Conservation (phyloP, 1,284 basidiomycete species). For the Melampsora americana region DNA sequence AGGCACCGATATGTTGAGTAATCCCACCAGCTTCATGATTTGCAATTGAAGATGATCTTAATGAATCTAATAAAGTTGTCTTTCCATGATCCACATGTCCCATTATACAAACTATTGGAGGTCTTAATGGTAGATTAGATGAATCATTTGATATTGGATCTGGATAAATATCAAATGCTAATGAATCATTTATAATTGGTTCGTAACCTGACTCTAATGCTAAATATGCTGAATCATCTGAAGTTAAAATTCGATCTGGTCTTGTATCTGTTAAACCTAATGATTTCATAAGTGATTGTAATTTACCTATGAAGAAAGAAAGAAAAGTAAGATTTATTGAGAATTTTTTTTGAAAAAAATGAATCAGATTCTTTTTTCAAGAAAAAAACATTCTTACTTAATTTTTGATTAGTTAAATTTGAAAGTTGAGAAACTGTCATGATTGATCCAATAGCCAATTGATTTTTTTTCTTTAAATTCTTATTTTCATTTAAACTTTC, state of each 20-base stretch:
- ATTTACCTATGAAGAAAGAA: slow-evolving; percentile 57
- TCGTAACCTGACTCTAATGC: slow-evolving; percentile 81
- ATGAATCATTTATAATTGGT: slow-evolving; percentile 81
- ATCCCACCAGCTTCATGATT: slow-evolving; percentile 95
- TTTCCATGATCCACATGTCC: slow-evolving; percentile 99
- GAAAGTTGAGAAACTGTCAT: slow-evolving; percentile 37
- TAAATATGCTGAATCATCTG: slow-evolving; percentile 80
- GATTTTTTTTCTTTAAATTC: slow-evolving; percentile 6
- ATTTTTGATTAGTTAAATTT: slow-evolving; percentile 32
- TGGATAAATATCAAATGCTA: slow-evolving; percentile 82
- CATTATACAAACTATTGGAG: slow-evolving; percentile 95
- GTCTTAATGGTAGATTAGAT: slow-evolving; percentile 64
- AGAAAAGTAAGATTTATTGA: too few species aligned
- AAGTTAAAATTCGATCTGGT: slow-evolving; percentile 74
- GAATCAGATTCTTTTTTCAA: too few species aligned
- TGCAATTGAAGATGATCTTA: slow-evolving; percentile 84
- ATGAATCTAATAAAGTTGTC: slow-evolving; percentile 90
- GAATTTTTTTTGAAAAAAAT: not conserved
- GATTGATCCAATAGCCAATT: slow-evolving; percentile 13
- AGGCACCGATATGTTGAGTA: slow-evolving; percentile 98
- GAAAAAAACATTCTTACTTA: slow-evolving; percentile 4
- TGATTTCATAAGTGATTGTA: slow-evolving; percentile 65
- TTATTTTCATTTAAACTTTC: not conserved
- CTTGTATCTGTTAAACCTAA: slow-evolving; percentile 68
- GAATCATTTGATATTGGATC: slow-evolving; percentile 64